phyloP scores from a whole-genome alignment of 2,329 filamentous ascomycete species.

The Byssoonygena ceratinophila region DNA sequence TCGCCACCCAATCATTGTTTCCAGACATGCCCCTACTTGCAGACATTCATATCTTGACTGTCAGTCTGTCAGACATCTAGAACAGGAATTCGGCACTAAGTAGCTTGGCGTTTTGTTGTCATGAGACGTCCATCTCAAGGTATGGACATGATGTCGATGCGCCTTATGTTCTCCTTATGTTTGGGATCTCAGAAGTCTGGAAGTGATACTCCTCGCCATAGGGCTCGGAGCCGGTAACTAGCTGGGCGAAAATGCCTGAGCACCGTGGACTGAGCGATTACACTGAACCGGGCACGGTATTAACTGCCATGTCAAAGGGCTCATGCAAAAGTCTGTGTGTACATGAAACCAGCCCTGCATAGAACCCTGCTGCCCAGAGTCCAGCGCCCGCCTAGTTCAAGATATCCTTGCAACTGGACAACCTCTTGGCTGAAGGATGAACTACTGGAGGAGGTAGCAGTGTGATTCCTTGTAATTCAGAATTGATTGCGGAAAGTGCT shows the following conservation, averaged over 20 bases:
- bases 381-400: not conserved
- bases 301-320: not conserved
- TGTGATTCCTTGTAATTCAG: not conserved
- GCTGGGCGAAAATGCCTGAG: not conserved
- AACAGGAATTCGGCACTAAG: not conserved
- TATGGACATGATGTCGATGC: too few relatives aligned
- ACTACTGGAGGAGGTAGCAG: not conserved
- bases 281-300: not conserved
- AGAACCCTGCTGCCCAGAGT: not conserved
- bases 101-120: too few relatives aligned
- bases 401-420: not conserved
- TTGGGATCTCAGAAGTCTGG: too few relatives aligned
- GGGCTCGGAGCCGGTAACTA: too few relatives aligned
- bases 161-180: too few relatives aligned
- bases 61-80: not conserved
- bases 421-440: not conserved
- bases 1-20: not conserved
- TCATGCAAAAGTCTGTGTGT: not conserved
- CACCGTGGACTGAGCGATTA: not conserved
- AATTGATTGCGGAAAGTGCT: too few relatives aligned
- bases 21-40: not conserved
- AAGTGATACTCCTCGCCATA: too few relatives aligned
- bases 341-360: slow-evolving; percentile 7
- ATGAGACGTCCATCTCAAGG: too few relatives aligned
- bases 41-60: not conserved